A percentile compares a stretch with the other conserved stretches of the same genome.
Conservation (phyloP, 768 basidiomycete genomes). For the Macrocybe gigantea region DNA sequence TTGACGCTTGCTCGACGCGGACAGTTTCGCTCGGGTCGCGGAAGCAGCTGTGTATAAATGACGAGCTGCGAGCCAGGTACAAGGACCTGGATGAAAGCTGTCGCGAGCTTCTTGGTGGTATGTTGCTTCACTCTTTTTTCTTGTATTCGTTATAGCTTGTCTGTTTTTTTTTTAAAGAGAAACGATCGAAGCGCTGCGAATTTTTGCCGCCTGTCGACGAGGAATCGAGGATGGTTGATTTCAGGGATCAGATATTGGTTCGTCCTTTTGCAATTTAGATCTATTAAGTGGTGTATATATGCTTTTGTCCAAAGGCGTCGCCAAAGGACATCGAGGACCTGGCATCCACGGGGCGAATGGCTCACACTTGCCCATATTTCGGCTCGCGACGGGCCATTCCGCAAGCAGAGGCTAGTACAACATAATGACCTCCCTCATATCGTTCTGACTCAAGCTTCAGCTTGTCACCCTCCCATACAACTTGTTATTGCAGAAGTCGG, state of each 20-base stretch:
- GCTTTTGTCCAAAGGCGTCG: constrained; percentile 47
- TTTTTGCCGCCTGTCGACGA: constrained; percentile 70
- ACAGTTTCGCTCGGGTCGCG: constrained; percentile 86
- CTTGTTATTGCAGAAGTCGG: constrained; percentile 74
- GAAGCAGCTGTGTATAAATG: constrained; percentile 91
- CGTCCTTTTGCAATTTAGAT: constrained; percentile 11
- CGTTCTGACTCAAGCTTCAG: constrained; percentile 29
- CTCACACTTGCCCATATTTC: constrained; percentile 87
- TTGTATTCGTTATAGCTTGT: not conserved
- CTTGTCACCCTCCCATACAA: constrained; percentile 94
- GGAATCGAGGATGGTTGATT: constrained; percentile 66
- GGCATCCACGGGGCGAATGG: constrained; percentile 59
- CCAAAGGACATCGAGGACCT: constrained; percentile 96
- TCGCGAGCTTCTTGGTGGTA: constrained; percentile 72
- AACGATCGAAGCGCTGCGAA: constrained; percentile 65
- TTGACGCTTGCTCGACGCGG: constrained; percentile 31
- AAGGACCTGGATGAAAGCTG: constrained; percentile 86
- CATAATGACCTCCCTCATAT: not conserved
- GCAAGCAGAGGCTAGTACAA: constrained; percentile 71
- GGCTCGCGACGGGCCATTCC: constrained; percentile 83
- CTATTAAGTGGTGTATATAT: not conserved
- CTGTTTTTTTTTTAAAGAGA: constrained; percentile 31
- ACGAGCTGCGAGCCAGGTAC: constrained; percentile 54
- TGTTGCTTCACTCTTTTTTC: constrained; percentile 6
- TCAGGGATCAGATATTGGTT: constrained; percentile 85